phyloP scores from a whole-genome alignment of 2,329 filamentous ascomycete species.

The Hansfordia pulvinata region DNA sequence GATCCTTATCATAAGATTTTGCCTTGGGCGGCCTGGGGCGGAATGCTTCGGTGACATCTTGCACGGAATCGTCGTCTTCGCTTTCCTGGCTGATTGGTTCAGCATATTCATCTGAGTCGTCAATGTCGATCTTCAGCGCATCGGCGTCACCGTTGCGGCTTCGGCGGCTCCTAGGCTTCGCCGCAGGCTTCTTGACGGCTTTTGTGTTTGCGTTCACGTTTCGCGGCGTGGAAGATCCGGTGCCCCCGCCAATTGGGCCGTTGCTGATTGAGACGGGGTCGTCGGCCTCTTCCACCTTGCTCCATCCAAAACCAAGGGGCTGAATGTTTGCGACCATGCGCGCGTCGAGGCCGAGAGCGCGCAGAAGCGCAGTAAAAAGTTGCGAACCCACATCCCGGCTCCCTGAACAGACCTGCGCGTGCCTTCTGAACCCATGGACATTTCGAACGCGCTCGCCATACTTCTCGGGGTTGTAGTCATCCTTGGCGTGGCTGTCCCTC shows the following conservation, averaged over 20 bases:
- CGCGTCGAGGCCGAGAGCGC: slow-evolving; percentile 70
- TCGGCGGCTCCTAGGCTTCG: slow-evolving; percentile 10
- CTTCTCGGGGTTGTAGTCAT: slow-evolving; percentile 42
- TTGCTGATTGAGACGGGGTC: slow-evolving; percentile 24
- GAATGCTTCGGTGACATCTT: slow-evolving; percentile 36
- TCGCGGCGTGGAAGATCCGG: slow-evolving; percentile 16
- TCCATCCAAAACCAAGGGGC: slow-evolving; percentile 82
- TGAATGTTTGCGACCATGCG: slow-evolving; percentile 78
- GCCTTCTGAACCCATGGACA: slow-evolving; percentile 52
- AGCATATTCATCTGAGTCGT: slow-evolving; percentile 32
- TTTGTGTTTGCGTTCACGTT: slow-evolving; percentile 17
- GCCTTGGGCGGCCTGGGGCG: slow-evolving; percentile 23
- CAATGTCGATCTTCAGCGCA: slow-evolving; percentile 13
- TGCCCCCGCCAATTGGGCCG: slow-evolving; percentile 5
- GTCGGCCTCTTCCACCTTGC: slow-evolving; percentile 67
- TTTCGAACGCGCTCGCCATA: slow-evolving; percentile 68
- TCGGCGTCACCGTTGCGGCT: slow-evolving; percentile 11
- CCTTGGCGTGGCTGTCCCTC: slow-evolving; percentile 53
- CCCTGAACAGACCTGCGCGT: slow-evolving; percentile 58
- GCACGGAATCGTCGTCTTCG: slow-evolving; percentile 44
- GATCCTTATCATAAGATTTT: slow-evolving; percentile 56
- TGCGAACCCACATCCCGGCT: slow-evolving; percentile 83
- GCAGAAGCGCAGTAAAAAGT: slow-evolving; percentile 73
- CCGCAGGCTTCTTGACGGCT: slow-evolving; percentile 4
- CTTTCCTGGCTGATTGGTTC: slow-evolving; percentile 36